A percentile compares a stretch with the other conserved stretches of the same genome.
Conservation (phyloP, 176 grass and related monocot genomes). For the Cenchrus purpureus region DNA sequence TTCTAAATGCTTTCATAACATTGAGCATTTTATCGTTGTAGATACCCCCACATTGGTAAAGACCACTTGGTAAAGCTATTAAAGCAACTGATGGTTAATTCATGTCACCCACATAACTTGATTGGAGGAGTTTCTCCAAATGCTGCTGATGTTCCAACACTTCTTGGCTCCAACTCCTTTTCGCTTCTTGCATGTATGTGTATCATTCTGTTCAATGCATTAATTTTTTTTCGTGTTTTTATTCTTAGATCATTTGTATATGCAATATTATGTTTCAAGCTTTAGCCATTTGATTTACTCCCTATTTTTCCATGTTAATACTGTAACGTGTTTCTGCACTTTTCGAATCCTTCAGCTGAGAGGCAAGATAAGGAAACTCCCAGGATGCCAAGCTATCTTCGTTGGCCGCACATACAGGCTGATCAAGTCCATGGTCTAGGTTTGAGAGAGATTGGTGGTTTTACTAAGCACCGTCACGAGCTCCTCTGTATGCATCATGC, state of each 20-base stretch:
- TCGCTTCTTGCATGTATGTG: constrained; percentile 88
- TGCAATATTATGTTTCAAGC: constrained; percentile 1
- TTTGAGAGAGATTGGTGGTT: constrained; percentile 98
- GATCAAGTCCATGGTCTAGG: constrained; percentile 91
- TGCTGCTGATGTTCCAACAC: constrained; percentile 87
- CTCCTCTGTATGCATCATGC: constrained; percentile 86
- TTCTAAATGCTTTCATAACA: constrained; percentile 22
- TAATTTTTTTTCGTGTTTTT: not conserved
- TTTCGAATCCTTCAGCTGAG: constrained; percentile 67
- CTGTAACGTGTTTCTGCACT: not conserved
- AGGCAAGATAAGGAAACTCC: constrained; percentile 59
- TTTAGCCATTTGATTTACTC: constrained; percentile 20
- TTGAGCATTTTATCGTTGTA: constrained; percentile 46
- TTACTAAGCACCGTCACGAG: constrained; percentile 82
- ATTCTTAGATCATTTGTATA: constrained; percentile 23
- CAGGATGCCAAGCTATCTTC: constrained; percentile 70
- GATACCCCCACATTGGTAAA: constrained; percentile 90
- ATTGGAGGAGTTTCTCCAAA: constrained; percentile 58
- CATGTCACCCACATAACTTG: constrained; percentile 60
- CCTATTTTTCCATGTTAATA: constrained; percentile 4
- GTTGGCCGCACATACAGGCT: constrained; percentile 96
- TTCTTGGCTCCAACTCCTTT: constrained; percentile 85
- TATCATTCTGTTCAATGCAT: constrained; percentile 1
- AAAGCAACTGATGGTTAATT: constrained; percentile 87
- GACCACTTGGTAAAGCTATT: constrained; percentile 95